Evolutionary conservation across 2,329 filamentous ascomycete species (phyloP).

Genomic region (Elsinoe necatrix): DNA sequence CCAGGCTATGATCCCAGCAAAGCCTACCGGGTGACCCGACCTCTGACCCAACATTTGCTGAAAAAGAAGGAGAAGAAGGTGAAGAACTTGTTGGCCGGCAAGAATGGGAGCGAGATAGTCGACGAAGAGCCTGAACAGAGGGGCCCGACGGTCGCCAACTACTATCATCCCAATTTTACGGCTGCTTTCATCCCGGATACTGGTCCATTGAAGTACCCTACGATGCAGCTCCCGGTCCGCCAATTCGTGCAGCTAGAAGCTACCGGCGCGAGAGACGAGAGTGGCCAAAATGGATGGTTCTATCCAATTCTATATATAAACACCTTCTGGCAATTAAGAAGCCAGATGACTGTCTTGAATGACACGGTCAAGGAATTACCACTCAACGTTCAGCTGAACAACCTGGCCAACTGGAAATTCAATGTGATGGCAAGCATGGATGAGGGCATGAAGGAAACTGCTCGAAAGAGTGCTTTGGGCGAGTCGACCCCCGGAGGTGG

Average conservation of each 20-base stretch:
- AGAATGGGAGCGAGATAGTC: conserved; percentile 37
- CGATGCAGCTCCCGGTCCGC: conserved; percentile 63
- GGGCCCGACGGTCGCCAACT: conserved; percentile 67
- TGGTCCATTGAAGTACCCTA: conserved; percentile 58
- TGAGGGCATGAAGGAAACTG: conserved; percentile 74
- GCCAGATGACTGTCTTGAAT: conserved; percentile 86
- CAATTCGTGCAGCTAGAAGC: conserved; percentile 73
- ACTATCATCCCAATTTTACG: conserved; percentile 93
- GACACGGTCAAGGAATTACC: conserved; percentile 76
- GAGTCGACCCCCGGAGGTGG: conserved; percentile 64
- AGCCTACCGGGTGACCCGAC: conserved; percentile 76
- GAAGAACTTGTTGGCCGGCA: conserved; percentile 64
- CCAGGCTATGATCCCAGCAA: conserved; percentile 63
- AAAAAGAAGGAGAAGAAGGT: conserved; percentile 88
- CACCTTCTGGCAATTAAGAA: conserved; percentile 92
- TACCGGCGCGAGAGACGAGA: conserved; percentile 71
- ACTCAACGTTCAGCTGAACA: conserved; percentile 73
- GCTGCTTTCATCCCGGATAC: conserved; percentile 77
- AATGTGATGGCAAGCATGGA: conserved; percentile 76
- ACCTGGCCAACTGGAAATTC: conserved; percentile 83
- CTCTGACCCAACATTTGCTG: conserved; percentile 78
- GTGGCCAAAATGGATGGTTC: conserved; percentile 89
- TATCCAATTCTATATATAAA: conserved; percentile 85
- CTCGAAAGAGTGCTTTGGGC: conserved; percentile 68
- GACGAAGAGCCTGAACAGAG: conserved; percentile 47